These are phyloP conservation scores for Candida gigantensis DNA, from an alignment of 1,139 yeast species.

Conservation along the genomic window DNA sequence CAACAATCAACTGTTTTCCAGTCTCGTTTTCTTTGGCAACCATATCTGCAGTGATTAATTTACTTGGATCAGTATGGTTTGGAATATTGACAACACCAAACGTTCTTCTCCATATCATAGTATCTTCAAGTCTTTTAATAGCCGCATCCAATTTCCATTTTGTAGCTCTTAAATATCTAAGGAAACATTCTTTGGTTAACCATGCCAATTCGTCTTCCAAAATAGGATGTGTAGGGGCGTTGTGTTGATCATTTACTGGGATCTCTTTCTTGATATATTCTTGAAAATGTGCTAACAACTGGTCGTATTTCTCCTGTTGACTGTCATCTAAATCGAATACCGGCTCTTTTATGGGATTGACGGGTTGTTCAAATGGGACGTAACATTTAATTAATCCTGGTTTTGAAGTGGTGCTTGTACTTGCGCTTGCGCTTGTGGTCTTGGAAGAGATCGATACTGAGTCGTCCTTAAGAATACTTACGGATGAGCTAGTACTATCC, in stretches of 20 bases:
- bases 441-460: slow-evolving; percentile 19
- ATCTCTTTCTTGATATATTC: slow-evolving; percentile 22
- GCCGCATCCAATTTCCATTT: slow-evolving; percentile 81
- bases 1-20: slow-evolving; percentile 86
- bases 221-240: slow-evolving; percentile 24
- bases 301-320: slow-evolving; percentile 30
- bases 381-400: slow-evolving; percentile 31
- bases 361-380: slow-evolving; percentile 43
- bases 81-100: slow-evolving; percentile 76
- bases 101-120: slow-evolving; percentile 88
- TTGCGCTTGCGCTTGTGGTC: slow-evolving; percentile 15
- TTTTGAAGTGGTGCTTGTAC: slow-evolving; percentile 9
- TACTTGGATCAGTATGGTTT: slow-evolving; percentile 37
- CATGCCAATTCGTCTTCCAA: slow-evolving; percentile 73
- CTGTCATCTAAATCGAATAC: slow-evolving; percentile 28
- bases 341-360: slow-evolving; percentile 36
- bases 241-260: slow-evolving; percentile 24
- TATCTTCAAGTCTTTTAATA: slow-evolving; percentile 68
- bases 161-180: slow-evolving; percentile 86
- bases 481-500: slow-evolving; percentile 3
- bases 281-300: slow-evolving; percentile 27
- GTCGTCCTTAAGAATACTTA: slow-evolving; percentile 1
- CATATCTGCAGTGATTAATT: slow-evolving; percentile 57
- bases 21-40: slow-evolving; percentile 75
- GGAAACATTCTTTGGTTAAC: slow-evolving; percentile 86